Conservation (phyloP, 805 yeast genomes). For the Saccharomycopsis schoenii region DNA sequence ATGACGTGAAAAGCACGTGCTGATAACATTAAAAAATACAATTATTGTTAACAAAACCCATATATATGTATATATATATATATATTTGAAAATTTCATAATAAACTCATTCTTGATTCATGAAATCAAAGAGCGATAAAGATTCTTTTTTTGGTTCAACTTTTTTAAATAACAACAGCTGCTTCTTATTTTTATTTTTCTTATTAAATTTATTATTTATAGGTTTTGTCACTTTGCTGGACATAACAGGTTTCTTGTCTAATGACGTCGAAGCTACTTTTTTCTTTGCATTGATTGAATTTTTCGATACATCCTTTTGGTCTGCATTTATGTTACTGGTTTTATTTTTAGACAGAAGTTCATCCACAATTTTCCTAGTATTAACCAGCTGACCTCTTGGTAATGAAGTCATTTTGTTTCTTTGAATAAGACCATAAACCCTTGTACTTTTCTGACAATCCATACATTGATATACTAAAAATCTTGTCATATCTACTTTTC, state of each 20-base stretch:
- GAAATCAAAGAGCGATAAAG: constrained; percentile 3
- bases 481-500: background rate
- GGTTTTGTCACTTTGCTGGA: background rate
- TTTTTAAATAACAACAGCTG: background rate
- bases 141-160: background rate
- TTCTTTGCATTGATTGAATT: background rate
- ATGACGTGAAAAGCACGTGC: too few relatives aligned
- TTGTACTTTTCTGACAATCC: background rate
- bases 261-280: background rate
- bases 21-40: too few relatives aligned
- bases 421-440: constrained; percentile 5
- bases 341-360: background rate
- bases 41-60: background rate
- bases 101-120: background rate
- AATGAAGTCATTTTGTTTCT: background rate
- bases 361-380: background rate
- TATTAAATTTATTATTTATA: background rate
- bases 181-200: background rate
- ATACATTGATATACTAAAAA: constrained; percentile 8
- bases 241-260: background rate
- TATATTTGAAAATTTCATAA: too few relatives aligned
- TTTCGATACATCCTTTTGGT: background rate
- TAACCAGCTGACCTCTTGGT: background rate
- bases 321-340: background rate
- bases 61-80: too few relatives aligned